phyloP scores from a whole-genome alignment of 495 filamentous ascomycete genomes.

The Neurospora sp. region DNA sequence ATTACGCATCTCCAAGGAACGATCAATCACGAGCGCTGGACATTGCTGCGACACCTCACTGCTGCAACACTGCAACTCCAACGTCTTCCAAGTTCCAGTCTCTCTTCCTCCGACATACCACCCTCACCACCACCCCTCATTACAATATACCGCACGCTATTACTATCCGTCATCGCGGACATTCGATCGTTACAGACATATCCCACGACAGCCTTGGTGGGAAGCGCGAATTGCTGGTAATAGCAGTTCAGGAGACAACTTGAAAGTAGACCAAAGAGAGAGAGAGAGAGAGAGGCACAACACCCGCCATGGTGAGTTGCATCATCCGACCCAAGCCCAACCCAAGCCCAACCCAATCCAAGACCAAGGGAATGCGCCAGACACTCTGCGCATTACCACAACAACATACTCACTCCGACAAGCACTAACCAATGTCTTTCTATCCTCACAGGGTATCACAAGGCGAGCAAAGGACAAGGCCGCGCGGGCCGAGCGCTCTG shows the following conservation, averaged over 20 bases:
- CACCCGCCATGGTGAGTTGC: conserved; percentile 16
- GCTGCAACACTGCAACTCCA: not conserved
- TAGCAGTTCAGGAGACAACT: not conserved
- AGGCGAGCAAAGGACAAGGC: conserved; percentile 50
- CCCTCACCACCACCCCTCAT: not conserved
- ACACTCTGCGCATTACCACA: not conserved
- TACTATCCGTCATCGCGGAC: not conserved
- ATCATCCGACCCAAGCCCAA: not conserved
- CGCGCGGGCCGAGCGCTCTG: conserved; percentile 45
- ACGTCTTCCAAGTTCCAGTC: not conserved
- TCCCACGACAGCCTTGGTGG: not conserved
- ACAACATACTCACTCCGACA: not conserved
- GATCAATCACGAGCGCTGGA: not conserved
- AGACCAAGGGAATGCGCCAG: not conserved
- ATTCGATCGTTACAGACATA: not conserved
- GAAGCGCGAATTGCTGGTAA: not conserved
- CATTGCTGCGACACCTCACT: not conserved
- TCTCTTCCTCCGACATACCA: not conserved
- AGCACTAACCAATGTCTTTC: not conserved
- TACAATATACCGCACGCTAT: not conserved
- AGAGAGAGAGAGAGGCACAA: not conserved
- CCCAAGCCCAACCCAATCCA: not conserved
- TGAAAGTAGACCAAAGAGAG: conserved; percentile 1
- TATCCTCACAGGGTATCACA: conserved; percentile 40
- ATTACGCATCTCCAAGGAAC: not conserved